Evolutionary conservation across 345 rosid genomes (phyloP), one percentile per base, ranked within the genome.

Genomic region (Bruguiera sexangula): DNA sequence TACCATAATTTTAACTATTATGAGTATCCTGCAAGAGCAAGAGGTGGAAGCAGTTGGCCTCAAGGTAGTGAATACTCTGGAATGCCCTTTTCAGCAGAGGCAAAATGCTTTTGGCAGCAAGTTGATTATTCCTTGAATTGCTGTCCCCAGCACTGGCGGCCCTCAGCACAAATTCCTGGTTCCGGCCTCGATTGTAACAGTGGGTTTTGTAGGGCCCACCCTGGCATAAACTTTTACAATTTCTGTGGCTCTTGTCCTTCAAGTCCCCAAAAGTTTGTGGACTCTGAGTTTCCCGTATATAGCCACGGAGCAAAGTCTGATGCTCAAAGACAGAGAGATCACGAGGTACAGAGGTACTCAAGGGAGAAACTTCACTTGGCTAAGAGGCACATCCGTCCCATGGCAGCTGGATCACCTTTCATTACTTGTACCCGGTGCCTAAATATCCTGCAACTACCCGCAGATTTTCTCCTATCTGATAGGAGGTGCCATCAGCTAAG

Each of bases 351-450:
- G 71, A 85, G 69, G 73, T 76, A 80, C 24, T 15, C 34, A 34
- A 83, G 69, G 77, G 90, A 83, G 75, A 81, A 80, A 78, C 78
- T 70, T 74, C 75, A 71, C 59, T 72, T 75, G 60, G 87, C 76
- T 27, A 91, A 84, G 83, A 82, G 89, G 68, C 88, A 84, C 76
- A 66, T 87, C 73, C 82, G 88, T 29, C 96, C 97, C 36, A 76
- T 85, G 19, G 90, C 89, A 4, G 98, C 97, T 63, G 98, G 91
- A 4, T 96, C 95, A 9, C 98, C 98, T 64, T 78, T 91, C 37
- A 22, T 87, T 39, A 70, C 84, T 73, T 94, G 97, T 76, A 78
- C 79, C 78, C 5, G 8, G 39, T 91, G 98, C 87, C 76, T 79
- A 66, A 77, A 61, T 27, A 77, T 65, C 61, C 76, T 94, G 70